phyloP scores from a whole-genome alignment of 2,329 filamentous ascomycete species.

The Grosmannia huntii region DNA sequence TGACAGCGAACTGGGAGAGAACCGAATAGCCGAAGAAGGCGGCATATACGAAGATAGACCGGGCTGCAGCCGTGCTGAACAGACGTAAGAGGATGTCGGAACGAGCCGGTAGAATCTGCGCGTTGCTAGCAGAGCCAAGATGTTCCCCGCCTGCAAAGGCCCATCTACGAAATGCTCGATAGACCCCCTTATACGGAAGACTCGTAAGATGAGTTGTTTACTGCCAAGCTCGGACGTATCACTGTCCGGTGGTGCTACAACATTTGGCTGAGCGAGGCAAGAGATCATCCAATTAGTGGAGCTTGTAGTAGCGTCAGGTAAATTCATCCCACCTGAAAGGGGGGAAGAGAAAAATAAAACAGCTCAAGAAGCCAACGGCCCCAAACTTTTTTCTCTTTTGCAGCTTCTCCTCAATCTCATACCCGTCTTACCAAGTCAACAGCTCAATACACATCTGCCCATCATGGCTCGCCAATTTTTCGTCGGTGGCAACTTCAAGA shows the following conservation, averaged over 20 bases:
- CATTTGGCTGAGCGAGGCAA: background rate
- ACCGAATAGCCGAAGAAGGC: background rate
- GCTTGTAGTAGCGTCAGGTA: background rate
- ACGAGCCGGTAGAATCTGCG: background rate
- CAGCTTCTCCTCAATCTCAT: background rate
- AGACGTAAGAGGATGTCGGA: background rate
- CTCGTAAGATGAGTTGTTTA: background rate
- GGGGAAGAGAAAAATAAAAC: background rate
- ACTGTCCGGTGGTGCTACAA: background rate
- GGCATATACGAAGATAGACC: background rate
- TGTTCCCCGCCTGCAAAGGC: background rate
- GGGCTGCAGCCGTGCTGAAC: background rate
- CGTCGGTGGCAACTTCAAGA: slow-evolving; percentile 99
- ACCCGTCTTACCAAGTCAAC: background rate
- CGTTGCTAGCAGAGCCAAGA: background rate
- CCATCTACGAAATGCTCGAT: background rate
- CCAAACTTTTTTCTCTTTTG: background rate
- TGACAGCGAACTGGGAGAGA: background rate
- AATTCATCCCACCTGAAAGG: background rate
- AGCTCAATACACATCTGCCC: slow-evolving; percentile 21
- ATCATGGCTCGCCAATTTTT: slow-evolving; percentile 94
- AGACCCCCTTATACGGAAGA: background rate
- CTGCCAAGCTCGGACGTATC: background rate
- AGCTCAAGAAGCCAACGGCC: background rate
- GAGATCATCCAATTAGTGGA: background rate